Evolutionary conservation across 2,329 filamentous ascomycete genomes (phyloP), one percentile per base, ranked within the genome.

Genomic region (Aspergillus neoniger): DNA sequence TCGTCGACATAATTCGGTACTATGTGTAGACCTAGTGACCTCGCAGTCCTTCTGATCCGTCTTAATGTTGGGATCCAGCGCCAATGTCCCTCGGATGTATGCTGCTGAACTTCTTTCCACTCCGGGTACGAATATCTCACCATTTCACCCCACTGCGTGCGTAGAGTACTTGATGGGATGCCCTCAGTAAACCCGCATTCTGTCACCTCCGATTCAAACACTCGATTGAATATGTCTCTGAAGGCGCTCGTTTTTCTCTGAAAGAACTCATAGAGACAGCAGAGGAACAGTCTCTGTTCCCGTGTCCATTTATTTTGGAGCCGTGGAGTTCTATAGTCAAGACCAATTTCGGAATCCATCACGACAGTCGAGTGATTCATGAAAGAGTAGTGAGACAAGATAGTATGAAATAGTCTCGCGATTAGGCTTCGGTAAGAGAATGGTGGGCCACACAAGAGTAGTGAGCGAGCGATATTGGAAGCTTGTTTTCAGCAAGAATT

Each of bases 231-330:
- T 0, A 76, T 63, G 2, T 32, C 48, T 19, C 56, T 48, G 7
- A 67, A 70, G 0, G 57, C 58, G 1, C 19, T 28, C 0, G 30
- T 19, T 3, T 62, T 54, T 6, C 49, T 51, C 5, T 59, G 19
- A 23, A 72, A 74, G 30, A 72, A 73, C 4, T 67, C 57, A 10
- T 58, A 67, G 0, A 72, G 38, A 9, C 68, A 72, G 15, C 73
- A 75, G 0, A 72, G 58, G 0, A 71, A 53, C 6, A 69, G 28
- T 0, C 65, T 62, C 10, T 67, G 57, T 9, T 65, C 50, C 3
- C 47, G 47, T 1, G 55, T 59, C 71, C 71, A 73, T 10, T 47
- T 43, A n/a, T 66, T 50, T 5, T 56, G 62, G 0, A 48, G 59
- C 5, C 14, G 36, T n/a, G 9, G 54, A 17, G 15, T 25, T 0